A percentile compares a stretch with the other conserved stretches of the same genome.
phyloP scores from a whole-genome alignment of 257 asterid genomes.

The Jacaranda copaia region DNA sequence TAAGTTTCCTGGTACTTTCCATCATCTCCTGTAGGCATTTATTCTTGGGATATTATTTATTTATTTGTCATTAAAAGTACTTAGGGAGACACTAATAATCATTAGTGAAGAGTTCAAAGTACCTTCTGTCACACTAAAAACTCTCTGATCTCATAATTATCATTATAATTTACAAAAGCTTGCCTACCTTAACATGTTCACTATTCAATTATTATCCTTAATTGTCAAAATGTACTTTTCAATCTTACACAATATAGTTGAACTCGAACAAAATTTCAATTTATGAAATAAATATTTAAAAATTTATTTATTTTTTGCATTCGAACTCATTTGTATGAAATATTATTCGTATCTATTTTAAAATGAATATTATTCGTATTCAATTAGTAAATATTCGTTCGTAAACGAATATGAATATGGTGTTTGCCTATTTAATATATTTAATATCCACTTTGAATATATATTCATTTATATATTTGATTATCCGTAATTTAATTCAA shows the following conservation, averaged over 20 bases:
- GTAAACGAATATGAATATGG: too few species aligned
- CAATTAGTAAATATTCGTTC: too few species aligned
- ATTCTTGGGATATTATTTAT: slow-evolving; percentile 8
- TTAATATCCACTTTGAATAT: not conserved
- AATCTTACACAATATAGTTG: not conserved
- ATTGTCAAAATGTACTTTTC: not conserved
- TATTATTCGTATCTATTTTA: too few species aligned
- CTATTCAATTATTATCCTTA: not conserved
- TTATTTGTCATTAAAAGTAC: slow-evolving; percentile 14
- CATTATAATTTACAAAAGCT: slow-evolving; percentile 34
- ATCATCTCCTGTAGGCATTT: slow-evolving; percentile 31
- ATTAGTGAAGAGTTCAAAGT: slow-evolving; percentile 54
- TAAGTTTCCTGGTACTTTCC: slow-evolving; percentile 44
- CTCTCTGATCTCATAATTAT: slow-evolving; percentile 28
- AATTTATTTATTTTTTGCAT: too few species aligned
- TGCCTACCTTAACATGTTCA: not conserved
- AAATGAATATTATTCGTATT: too few species aligned
- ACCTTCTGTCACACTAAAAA: slow-evolving; percentile 50
- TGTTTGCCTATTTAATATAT: too few species aligned
- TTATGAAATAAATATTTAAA: too few species aligned
- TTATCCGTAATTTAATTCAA: too few species aligned
- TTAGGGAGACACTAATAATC: slow-evolving; percentile 58
- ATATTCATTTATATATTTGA: too few species aligned
- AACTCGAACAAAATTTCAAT: too few species aligned
- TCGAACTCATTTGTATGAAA: too few species aligned